A percentile compares a stretch with the other conserved stretches of the same genome.
phyloP scores from a whole-genome alignment of 768 basidiomycete species.

The Mycena vitilis region DNA sequence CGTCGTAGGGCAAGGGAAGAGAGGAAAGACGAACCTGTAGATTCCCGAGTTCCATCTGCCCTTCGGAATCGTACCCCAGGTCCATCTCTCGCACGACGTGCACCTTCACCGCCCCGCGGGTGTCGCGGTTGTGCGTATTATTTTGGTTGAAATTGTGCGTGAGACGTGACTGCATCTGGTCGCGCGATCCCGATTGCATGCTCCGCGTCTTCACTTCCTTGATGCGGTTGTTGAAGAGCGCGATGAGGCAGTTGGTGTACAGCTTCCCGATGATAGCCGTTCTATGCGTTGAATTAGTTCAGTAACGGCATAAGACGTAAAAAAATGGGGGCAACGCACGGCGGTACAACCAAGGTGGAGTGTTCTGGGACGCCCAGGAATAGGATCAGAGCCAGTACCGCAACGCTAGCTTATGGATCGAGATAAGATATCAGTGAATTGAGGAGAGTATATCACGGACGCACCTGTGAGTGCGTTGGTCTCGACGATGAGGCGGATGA shows the following conservation, averaged over 20 bases:
- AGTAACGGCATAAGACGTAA: neutral
- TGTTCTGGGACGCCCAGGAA: slow-evolving; percentile 27
- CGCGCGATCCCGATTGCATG: slow-evolving; percentile 2
- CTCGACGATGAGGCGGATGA: slow-evolving; percentile 33
- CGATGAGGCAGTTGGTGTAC: slow-evolving; percentile 33
- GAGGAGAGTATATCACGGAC: neutral
- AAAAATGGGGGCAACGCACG: slow-evolving; percentile 11
- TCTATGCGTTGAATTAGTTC: slow-evolving; percentile 4
- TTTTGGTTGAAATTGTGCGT: neutral
- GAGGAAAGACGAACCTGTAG: neutral
- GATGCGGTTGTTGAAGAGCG: slow-evolving; percentile 27
- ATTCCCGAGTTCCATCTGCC: slow-evolving; percentile 3
- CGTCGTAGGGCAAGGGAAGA: too few species aligned
- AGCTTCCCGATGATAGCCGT: slow-evolving; percentile 31
- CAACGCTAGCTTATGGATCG: slow-evolving; percentile 21
- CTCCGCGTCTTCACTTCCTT: neutral
- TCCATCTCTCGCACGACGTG: slow-evolving; percentile 29
- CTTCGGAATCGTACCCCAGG: neutral
- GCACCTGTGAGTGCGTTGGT: slow-evolving; percentile 32
- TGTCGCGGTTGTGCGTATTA: too few species aligned
- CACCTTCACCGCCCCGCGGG: slow-evolving; percentile 4
- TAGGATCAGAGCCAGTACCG: slow-evolving; percentile 28
- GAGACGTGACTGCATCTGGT: neutral
- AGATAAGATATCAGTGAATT: neutral
- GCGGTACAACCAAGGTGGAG: slow-evolving; percentile 25